Base-by-base conservation (phyloP, 768 basidiomycete genomes). In the Calocybe gangraenosa region DNA sequence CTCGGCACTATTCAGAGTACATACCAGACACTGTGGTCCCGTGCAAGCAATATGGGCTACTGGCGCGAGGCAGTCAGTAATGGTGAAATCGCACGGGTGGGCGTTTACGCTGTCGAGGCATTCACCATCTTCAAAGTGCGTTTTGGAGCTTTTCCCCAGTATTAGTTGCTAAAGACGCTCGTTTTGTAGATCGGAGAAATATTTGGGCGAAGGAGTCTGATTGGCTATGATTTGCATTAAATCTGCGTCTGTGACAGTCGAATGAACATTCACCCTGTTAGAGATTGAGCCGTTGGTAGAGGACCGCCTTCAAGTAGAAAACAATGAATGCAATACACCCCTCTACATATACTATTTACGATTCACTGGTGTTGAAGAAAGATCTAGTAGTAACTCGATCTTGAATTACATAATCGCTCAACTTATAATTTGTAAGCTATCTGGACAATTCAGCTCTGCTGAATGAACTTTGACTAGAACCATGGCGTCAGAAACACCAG, bases 91-190 rank as follows among this genome's bases (percentile, higher is more conserved):
- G 74, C 73, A 5, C 74, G 75, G 54, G 71, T 91, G 19, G 81
- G 81, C 8, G 62, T 91, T 14, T 90, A 92, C 59, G 89, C 79
- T 7, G 58, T 91, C 18, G 90, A 95, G 67, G 92, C 89, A 23
- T 95, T 93, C 60, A 84, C 85, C 13, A 85, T 95, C 56, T 95
- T 87, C 75, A 88, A 88, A 73, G 87, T 85, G 50, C 19, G 37
- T 32, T 39, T 10, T 3, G 9, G 19, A 10, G 34, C 6, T 28
- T 20, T 34, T 14, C 33, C 10, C 10, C 37, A 9, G 7, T 31
- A 37, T 17, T 13, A 25, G 33, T 17, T 15, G 3, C 23, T 21
- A 43, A 17, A 37, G 18, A n/a, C 11, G 5, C 10, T 31, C 14
- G 7, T 48, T 21, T 0, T 52, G 35, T 44, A 90, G 83, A 79